Base-by-base conservation (phyloP, 2,329 filamentous ascomycete genomes). In the Arthrobotrys sinensis region DNA sequence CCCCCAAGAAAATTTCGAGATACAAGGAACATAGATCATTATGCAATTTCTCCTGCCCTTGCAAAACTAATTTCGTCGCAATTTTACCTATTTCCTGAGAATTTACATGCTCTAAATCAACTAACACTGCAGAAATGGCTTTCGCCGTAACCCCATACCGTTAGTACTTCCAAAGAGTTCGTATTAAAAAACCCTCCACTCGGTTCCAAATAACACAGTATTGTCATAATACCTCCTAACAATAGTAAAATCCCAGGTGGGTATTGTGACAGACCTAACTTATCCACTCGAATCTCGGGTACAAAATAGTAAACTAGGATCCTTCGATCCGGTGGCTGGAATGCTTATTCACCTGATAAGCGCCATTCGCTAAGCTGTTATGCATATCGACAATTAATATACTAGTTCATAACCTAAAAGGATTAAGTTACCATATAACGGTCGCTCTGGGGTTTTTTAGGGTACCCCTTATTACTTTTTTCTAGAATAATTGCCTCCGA, bases 291-390 rank as follows among this genome's bases (percentile, higher is more conserved):
- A 19, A 4, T 19, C 32, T 57, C 52, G 52, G 52, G 12, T 57
- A 7, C 36, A 12, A 38, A 38, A 10, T 16, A 8, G 12, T 16
- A 16, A 53, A n/a, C 10, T n/a, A 34, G 6, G 28, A 3, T 16
- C 50, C 7, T 16, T 36, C 28, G 50, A 53, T 11, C 50, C 50
- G 50, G 21, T 57, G 52, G 32, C 4, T 16, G n/a, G 19, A 57
- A 55, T 55, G 48, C 48, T 52, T 11, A 55, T 55, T 36, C 28
- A 55, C 28, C 50, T 55, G 40, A 55, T 19, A 21, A 57, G 16
- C n/a, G 16, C 34, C 52, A 57, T 21, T 21, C 14, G 32, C 16
- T 21, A 57, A 21, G 34, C 24, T 0, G 8, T 21, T 38, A 16
- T 57, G 52, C 52, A 40, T 14, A 10, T 19, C 1, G 10, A 34